Base-by-base conservation (phyloP, 2,329 filamentous ascomycete species). In the Paecilomyces formosus region DNA sequence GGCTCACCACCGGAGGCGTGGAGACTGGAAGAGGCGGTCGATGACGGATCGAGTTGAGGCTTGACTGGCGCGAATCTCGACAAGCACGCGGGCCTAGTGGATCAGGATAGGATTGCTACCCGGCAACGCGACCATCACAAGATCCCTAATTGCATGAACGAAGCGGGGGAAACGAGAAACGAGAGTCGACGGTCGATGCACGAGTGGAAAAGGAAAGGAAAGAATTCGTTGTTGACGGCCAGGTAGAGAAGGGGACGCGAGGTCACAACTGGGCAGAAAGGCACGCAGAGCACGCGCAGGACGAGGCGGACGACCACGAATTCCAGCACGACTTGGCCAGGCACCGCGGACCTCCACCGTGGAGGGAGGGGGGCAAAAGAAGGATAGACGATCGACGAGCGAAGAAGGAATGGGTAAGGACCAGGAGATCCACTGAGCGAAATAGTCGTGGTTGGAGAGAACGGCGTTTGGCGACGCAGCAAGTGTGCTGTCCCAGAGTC, bases 1-100 rank as follows among this genome's bases (percentile, higher is more conserved):
- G 63, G 63, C 61, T 62, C 64, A 58, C 59, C 57, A 58, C 58
- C 30, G 62, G 63, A 62, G 62, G 59, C 66, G 66, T 68, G 67
- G 67, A 64, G 66, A 66, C 63, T 56, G 8, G 55, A 59, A 63
- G 61, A 66, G 64, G 65, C 65, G 66, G 63, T 65, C 62, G 65
- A 63, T 61, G 54, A 64, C 55, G 62, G 64, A 61, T 58, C 57
- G 55, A 60, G 50, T 61, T 33, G 50, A 35, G 50, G 51, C 49
- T 61, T 60, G 57, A 57, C 28, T 55, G 59, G 59, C 56, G 62
- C 60, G 57, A 62, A 51, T 64, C 64, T 61, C 63, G 28, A 50
- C 15, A 55, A 54, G 33, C 28, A 52, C 50, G 50, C 50, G 26
- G 50, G n/a, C 26, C 13, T 52, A 24, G 50, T 45, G 50, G 21